Evolutionary conservation across 106 monocot genomes (phyloP).

Genomic region (Hemerocallis citrina): DNA sequence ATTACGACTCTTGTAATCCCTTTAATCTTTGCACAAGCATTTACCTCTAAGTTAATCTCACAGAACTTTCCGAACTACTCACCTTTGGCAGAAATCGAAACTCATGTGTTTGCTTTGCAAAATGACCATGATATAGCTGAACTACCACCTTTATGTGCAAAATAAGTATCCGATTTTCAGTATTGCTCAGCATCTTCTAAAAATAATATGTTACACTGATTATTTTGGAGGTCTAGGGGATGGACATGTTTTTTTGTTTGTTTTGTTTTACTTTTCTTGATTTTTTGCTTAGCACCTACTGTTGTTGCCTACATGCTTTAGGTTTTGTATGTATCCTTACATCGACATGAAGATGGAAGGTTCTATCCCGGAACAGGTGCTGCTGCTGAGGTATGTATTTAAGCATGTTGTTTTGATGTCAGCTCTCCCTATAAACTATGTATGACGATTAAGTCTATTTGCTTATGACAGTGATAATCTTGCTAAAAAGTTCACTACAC

Average conservation of each 20-base stretch:
- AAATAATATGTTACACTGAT: neutral
- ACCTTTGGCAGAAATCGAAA: no score
- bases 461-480: no score
- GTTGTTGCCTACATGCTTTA: constrained; percentile 3
- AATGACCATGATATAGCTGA: no score
- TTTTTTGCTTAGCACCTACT: neutral
- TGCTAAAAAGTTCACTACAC: no score
- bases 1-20: no score
- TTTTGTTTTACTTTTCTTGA: neutral
- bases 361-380: constrained; percentile 98
- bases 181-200: neutral
- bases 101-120: no score
- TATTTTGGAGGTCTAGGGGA: neutral
- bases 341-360: constrained; percentile 87
- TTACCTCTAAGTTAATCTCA: no score
- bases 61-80: no score
- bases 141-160: neutral
- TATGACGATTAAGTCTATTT: no score
- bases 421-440: neutral
- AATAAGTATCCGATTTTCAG: neutral
- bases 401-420: neutral
- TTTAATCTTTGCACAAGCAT: no score
- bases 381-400: constrained; percentile 62
- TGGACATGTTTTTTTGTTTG: neutral
- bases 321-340: constrained; percentile 94